phyloP scores from a whole-genome alignment of 352 stramenopile genomes.

The Globisporangium lucens region DNA sequence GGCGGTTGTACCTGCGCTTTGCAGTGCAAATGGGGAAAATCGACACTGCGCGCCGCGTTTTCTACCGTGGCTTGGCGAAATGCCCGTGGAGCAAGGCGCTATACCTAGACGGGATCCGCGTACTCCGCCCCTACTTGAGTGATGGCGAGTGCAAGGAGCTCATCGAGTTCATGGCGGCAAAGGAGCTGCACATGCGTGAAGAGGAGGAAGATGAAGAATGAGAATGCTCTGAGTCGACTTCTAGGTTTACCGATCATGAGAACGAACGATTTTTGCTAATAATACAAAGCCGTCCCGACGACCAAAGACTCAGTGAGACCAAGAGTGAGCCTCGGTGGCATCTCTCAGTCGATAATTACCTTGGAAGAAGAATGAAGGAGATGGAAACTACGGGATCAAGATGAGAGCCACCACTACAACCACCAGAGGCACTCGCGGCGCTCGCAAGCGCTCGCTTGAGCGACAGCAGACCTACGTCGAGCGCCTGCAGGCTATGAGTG shows the following conservation, averaged over 20 bases:
- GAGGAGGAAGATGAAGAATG: conserved; percentile 18
- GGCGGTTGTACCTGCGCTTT: conserved; percentile 77
- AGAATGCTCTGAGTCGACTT: conserved; percentile 8
- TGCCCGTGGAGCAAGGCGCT: conserved; percentile 81
- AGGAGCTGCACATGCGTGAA: conserved; percentile 67
- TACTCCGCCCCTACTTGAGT: conserved; percentile 66
- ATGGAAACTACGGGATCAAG: neutral
- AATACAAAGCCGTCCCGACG: neutral
- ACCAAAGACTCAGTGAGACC: neutral
- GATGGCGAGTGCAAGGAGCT: conserved; percentile 61
- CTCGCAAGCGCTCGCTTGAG: neutral
- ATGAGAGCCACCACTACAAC: neutral
- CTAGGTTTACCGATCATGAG: neutral
- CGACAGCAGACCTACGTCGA: conserved; percentile 17
- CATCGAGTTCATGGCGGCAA: conserved; percentile 60
- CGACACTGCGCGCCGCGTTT: conserved; percentile 61
- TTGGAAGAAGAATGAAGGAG: neutral
- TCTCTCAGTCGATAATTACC: neutral
- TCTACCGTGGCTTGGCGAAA: conserved; percentile 66
- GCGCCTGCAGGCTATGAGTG: conserved; percentile 20
- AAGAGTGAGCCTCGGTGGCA: neutral
- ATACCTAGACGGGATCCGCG: conserved; percentile 60
- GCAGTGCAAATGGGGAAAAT: conserved; percentile 70
- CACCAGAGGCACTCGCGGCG: neutral
- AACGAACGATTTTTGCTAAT: neutral